A percentile compares a stretch with the other conserved stretches of the same genome.
Conservation (phyloP, 139 green algal species). For the Chlamydomonas sp. region DNA sequence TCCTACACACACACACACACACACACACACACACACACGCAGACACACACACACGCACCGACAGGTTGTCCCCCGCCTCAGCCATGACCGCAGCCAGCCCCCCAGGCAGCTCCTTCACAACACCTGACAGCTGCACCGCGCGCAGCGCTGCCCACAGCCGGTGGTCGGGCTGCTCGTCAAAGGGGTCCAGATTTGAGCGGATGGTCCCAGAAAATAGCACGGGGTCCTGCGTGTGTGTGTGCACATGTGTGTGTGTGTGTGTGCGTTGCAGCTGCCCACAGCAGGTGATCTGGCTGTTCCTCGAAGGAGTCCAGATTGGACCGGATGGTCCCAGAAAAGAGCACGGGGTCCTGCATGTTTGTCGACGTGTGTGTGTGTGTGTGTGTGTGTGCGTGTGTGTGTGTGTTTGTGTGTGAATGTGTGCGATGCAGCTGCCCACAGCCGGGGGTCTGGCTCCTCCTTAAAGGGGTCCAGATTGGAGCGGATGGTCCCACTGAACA, state of each 20-base stretch:
- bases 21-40: too few species aligned
- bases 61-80: conserved; percentile 57
- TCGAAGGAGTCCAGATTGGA: conserved; percentile 89
- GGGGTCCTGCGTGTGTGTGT: conserved; percentile 64
- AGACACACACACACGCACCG: too few species aligned
- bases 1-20: too few species aligned
- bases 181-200: conserved; percentile 54
- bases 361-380: too few species aligned
- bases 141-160: conserved; percentile 62
- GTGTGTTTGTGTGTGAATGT: too few species aligned
- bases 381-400: too few species aligned
- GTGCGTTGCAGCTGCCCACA: too few species aligned
- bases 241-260: too few species aligned
- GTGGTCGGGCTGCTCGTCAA: conserved; percentile 40
- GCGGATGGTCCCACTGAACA: conserved; percentile 71
- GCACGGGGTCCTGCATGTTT: conserved; percentile 67
- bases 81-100: conserved; percentile 46
- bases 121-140: conserved; percentile 47
- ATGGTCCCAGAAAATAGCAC: conserved; percentile 74
- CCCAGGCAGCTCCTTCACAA: conserved; percentile 33
- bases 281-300: too few species aligned
- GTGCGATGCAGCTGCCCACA: too few species aligned
- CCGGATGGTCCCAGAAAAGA: conserved; percentile 71
- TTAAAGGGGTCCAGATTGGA: conserved; percentile 89
- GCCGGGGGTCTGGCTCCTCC: too few species aligned